Conservation (phyloP, 805 yeast species). For the Metschnikowia shivogae region DNA sequence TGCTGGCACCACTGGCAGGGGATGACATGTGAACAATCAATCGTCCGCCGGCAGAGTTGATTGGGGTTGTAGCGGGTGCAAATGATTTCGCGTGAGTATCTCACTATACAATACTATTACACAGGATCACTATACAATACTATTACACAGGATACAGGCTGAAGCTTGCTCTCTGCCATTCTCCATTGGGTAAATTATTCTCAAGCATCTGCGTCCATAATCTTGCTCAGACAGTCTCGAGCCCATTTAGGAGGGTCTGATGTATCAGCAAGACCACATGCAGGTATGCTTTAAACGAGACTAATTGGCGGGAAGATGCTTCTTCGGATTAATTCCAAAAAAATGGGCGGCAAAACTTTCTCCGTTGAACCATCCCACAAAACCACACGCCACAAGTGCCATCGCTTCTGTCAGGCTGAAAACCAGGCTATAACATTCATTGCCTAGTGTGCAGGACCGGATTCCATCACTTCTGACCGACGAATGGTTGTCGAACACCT, state of each 20-base stretch:
- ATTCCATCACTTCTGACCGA: slow-evolving; percentile 11
- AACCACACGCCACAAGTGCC: slow-evolving; percentile 24
- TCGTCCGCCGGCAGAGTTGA: no score
- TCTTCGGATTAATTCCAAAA: not conserved
- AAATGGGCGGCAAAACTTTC: not conserved
- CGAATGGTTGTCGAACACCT: slow-evolving; percentile 50
- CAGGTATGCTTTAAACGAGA: no score
- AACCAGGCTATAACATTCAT: slow-evolving; percentile 34
- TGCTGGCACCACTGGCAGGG: not conserved
- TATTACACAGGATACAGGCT: no score
- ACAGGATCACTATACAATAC: no score
- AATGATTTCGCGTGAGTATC: not conserved
- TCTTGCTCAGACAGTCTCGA: no score
- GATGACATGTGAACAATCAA: not conserved
- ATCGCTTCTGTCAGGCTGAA: slow-evolving; percentile 37
- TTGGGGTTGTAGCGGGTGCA: slow-evolving; percentile 3
- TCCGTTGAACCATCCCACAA: slow-evolving; percentile 18
- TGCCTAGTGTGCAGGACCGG: slow-evolving; percentile 29
- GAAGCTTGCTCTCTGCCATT: no score
- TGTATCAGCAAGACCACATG: no score
- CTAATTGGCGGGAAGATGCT: no score
- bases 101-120: no score
- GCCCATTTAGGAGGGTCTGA: no score
- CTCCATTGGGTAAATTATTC: no score
- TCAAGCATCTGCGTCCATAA: no score